A percentile compares a stretch with the other conserved stretches of the same genome.
Evolutionary conservation across 176 grass and related monocot genomes (phyloP).

Genomic region (Bothriochloa decipiens): DNA sequence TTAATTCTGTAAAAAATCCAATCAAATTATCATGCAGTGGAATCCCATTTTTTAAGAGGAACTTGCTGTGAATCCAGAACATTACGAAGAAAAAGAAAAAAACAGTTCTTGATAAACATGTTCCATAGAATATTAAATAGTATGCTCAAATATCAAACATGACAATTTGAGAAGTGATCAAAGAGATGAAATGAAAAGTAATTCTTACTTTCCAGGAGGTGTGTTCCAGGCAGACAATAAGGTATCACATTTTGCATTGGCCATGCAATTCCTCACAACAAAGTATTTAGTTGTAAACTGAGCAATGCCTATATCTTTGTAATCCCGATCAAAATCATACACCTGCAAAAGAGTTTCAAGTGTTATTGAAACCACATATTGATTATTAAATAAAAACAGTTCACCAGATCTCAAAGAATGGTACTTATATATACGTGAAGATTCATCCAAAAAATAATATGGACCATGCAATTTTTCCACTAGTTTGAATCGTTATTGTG

Average conservation of each 20-base stretch:
- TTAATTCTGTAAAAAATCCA: constrained; percentile 60
- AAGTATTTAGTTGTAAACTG: constrained; percentile 93
- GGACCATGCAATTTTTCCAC: neutral
- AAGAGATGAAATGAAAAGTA: constrained; percentile 18
- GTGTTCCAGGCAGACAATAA: constrained; percentile 98
- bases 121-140: neutral
- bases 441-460: constrained; percentile 6
- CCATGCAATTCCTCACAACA: constrained; percentile 91
- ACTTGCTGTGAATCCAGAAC: neutral
- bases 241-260: constrained; percentile 87
- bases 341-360: constrained; percentile 60
- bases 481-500: neutral
- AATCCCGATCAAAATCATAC: constrained; percentile 95
- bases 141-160: neutral
- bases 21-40: constrained; percentile 23
- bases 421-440: neutral
- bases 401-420: constrained; percentile 14
- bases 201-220: constrained; percentile 88
- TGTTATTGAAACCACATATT: constrained; percentile 15
- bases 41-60: constrained; percentile 6
- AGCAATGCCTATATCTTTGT: constrained; percentile 95
- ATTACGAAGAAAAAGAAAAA: constrained; percentile 21
- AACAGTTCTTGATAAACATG: neutral
- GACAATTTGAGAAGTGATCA: neutral
- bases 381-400: constrained; percentile 8